phyloP scores from a whole-genome alignment of 1,139 yeast genomes.

The Diutina mesorugosa region DNA sequence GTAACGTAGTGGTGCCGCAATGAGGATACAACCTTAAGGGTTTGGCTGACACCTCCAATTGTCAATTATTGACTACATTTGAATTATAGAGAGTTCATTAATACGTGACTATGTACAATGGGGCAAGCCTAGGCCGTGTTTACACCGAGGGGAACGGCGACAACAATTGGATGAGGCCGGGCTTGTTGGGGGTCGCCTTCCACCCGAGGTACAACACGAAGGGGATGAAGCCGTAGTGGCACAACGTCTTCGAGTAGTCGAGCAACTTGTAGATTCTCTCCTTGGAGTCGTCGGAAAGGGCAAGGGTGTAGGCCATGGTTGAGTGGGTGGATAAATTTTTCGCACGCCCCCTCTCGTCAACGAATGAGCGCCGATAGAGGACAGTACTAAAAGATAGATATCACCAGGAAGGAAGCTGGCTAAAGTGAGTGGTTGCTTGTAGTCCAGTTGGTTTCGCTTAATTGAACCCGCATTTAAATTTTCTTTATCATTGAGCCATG shows the following conservation, averaged over 20 bases:
- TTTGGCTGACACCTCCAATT: neutral
- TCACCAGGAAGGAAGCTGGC: too few species aligned
- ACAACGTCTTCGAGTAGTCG: slow-evolving; percentile 74
- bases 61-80: slow-evolving; percentile 4
- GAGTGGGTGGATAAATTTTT: neutral
- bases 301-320: slow-evolving; percentile 8
- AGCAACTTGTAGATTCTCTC: slow-evolving; percentile 80
- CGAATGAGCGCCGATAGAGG: neutral
- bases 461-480: too few species aligned
- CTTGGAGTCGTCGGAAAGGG: slow-evolving; percentile 59
- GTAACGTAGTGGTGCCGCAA: neutral
- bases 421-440: neutral
- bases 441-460: too few species aligned
- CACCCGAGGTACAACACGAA: slow-evolving; percentile 88
- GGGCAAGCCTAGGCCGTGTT: slow-evolving; percentile 4
- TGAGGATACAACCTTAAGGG: too few species aligned
- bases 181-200: slow-evolving; percentile 77
- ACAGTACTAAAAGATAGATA: neutral
- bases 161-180: slow-evolving; percentile 62
- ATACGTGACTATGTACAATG: neutral
- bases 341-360: neutral
- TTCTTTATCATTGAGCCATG: too few species aligned
- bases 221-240: slow-evolving; percentile 96
- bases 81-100: neutral
- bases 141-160: slow-evolving; percentile 70